A percentile compares a stretch with the other conserved stretches of the same genome.
Conservation (phyloP, 2,329 filamentous ascomycete species). For the Biscogniauxia mediterranea region DNA sequence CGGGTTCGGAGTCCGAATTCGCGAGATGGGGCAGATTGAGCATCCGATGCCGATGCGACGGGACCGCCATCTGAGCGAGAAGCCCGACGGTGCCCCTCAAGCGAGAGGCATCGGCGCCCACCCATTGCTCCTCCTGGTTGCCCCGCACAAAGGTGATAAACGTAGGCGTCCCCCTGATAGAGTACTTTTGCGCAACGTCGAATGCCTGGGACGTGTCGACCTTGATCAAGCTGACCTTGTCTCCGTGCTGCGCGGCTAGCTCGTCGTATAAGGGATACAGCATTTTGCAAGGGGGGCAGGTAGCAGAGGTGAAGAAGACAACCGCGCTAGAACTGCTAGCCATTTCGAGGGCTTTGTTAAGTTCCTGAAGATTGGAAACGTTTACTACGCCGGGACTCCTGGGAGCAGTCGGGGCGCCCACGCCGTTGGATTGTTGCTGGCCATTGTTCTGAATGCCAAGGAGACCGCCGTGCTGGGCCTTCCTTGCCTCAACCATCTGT, state of each 20-base stretch:
- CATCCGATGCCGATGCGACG: conserved; percentile 71
- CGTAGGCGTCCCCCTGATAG: conserved; percentile 76
- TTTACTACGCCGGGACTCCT: conserved; percentile 51
- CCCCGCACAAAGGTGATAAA: conserved; percentile 84
- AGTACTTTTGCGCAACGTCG: conserved; percentile 63
- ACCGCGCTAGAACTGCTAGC: conserved; percentile 70
- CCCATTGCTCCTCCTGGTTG: conserved; percentile 75
- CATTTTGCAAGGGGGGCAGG: conserved; percentile 79
- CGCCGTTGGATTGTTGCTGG: conserved; percentile 27
- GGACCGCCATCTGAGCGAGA: conserved; percentile 71
- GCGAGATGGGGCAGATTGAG: conserved; percentile 71
- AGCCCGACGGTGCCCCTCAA: conserved; percentile 71
- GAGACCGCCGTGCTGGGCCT: conserved; percentile 49
- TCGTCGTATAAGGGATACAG: conserved; percentile 81
- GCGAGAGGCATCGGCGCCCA: conserved; percentile 66
- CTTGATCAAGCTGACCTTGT: conserved; percentile 73
- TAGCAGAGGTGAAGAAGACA: conserved; percentile 90
- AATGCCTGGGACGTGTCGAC: conserved; percentile 71
- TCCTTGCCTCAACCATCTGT: conserved; percentile 49
- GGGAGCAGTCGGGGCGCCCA: conserved; percentile 10
- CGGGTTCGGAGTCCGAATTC: conserved; percentile 60
- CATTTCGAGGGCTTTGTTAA: conserved; percentile 58
- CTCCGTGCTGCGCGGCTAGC: conserved; percentile 69
- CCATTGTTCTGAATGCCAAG: conserved; percentile 46
- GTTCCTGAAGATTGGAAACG: conserved; percentile 55